Base-by-base conservation (phyloP, 345 rosid species). In the Odontarrhena argentea region DNA sequence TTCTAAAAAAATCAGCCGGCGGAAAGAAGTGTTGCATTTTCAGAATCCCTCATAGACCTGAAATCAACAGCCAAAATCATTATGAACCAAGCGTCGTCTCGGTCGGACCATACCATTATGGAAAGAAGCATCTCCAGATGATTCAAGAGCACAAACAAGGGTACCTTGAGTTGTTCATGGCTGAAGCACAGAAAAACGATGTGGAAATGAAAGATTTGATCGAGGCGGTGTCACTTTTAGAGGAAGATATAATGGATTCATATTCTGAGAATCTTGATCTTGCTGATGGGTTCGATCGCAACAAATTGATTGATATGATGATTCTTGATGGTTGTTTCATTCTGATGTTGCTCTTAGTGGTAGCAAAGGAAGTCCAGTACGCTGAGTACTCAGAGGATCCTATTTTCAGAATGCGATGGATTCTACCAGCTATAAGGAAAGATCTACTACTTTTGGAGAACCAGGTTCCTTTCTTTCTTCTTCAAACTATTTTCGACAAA, bases 261-360 rank as follows among this genome's bases (percentile, higher is more conserved):
- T 80, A 80, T 41, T 76, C 76, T 0, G 82, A 76, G 55, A 34
- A 41, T 9, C 67, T 63, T 36, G 43, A 32, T 32, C 32, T 55
- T 2, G 28, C 24, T 28, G 32, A 28, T 4, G 36, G 36, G 10
- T 34, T 50, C 2, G 37, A 9, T 9, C 13, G 74, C 25, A 3
- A 18, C 0, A 64, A 71, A 11, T 40, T 84, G 0, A 25, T 77
- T 1, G 69, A 75, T 61, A 70, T 85, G 82, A 75, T 82, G 79
- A 51, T 82, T 32, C 80, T 82, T 4, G 86, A 85, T 45, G 81
- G 85, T 3, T 85, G 91, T 50, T 85, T 85, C 55, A 69, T 85
- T 24, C 74, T 85, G 14, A 82, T 79, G 65, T 43, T 85, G 28
- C 75, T 83, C 30, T 69, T 82, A 50, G 71, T 75, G 38, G 79